Conservation (phyloP, 148 eudicot genomes). For the Rhododendron henanense region DNA sequence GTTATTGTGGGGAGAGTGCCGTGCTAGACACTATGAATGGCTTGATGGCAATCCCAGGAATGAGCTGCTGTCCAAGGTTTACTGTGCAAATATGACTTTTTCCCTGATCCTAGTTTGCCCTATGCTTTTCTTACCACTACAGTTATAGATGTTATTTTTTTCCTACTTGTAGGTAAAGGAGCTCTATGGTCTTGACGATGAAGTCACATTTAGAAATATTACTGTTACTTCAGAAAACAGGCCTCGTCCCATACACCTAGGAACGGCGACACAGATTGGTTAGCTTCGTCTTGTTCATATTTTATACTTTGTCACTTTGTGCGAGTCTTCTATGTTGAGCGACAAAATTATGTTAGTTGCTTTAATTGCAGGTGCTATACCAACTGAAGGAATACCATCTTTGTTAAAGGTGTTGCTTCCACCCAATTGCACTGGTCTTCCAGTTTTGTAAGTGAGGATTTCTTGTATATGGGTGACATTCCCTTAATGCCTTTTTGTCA, state of each 20-base stretch:
- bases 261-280: slow-evolving; percentile 99
- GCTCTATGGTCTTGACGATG: slow-evolving; percentile 82
- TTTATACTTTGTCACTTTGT: background rate
- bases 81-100: slow-evolving; percentile 4
- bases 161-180: slow-evolving; percentile 69
- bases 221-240: slow-evolving; percentile 73
- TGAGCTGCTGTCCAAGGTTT: slow-evolving; percentile 74
- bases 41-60: slow-evolving; percentile 68
- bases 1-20: slow-evolving; percentile 91
- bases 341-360: slow-evolving; percentile 1
- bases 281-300: slow-evolving; percentile 6
- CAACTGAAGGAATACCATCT: slow-evolving; percentile 95
- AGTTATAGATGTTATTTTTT: background rate
- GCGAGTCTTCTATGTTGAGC: background rate
- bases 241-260: slow-evolving; percentile 87
- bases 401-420: slow-evolving; percentile 83
- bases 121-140: background rate
- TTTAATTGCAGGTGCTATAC: slow-evolving; percentile 69
- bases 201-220: slow-evolving; percentile 70
- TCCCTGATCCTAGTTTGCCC: slow-evolving; percentile 1
- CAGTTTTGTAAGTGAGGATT: slow-evolving; percentile 64
- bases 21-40: slow-evolving; percentile 89
- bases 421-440: slow-evolving; percentile 73
- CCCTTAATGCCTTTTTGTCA: background rate
- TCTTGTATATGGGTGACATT: background rate